A percentile compares a stretch with the other conserved stretches of the same genome.
Evolutionary conservation across 306 rosid genomes (phyloP).

Genomic region (Begonia loranthoides): DNA sequence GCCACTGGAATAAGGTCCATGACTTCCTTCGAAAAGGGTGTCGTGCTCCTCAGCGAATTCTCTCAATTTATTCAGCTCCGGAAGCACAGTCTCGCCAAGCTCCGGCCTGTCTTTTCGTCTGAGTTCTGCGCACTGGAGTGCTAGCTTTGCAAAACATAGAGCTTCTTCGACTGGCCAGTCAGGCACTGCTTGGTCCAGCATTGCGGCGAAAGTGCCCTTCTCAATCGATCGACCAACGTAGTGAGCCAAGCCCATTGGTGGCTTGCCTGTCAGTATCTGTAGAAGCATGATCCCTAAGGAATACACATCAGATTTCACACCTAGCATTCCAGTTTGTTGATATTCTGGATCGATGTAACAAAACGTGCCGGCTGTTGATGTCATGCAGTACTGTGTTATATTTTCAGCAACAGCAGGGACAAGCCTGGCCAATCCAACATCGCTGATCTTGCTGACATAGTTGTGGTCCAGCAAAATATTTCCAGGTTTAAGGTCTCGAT

Average conservation of each 20-base stretch:
- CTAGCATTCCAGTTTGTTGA: conserved; percentile 90
- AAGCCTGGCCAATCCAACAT: conserved; percentile 84
- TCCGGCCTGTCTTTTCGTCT: conserved; percentile 91
- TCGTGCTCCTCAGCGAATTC: conserved; percentile 38
- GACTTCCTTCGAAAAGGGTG: conserved; percentile 2
- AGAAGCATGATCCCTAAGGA: conserved; percentile 74
- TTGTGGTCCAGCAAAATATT: conserved; percentile 73
- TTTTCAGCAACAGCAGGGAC: conserved; percentile 78
- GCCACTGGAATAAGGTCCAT: conserved; percentile 12
- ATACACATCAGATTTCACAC: conserved; percentile 86
- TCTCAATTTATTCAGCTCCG: conserved; percentile 43
- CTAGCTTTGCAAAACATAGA: conserved; percentile 37
- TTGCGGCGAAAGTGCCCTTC: conserved; percentile 24
- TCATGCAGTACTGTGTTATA: conserved; percentile 57
- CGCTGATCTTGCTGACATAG: conserved; percentile 68
- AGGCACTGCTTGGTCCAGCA: conserved; percentile 53
- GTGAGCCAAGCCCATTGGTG: conserved; percentile 79
- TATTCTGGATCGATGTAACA: conserved; percentile 98
- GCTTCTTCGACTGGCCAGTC: conserved; percentile 68
- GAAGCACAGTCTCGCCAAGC: conserved; percentile 38
- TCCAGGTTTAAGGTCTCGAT: conserved; percentile 88
- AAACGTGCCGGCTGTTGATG: conserved; percentile 86
- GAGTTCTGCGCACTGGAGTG: conserved; percentile 61
- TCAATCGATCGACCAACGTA: conserved; percentile 32
- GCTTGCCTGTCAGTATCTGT: conserved; percentile 55